Evolutionary conservation across 805 yeast species (phyloP).

Genomic region (Soucietia sequanensis): DNA sequence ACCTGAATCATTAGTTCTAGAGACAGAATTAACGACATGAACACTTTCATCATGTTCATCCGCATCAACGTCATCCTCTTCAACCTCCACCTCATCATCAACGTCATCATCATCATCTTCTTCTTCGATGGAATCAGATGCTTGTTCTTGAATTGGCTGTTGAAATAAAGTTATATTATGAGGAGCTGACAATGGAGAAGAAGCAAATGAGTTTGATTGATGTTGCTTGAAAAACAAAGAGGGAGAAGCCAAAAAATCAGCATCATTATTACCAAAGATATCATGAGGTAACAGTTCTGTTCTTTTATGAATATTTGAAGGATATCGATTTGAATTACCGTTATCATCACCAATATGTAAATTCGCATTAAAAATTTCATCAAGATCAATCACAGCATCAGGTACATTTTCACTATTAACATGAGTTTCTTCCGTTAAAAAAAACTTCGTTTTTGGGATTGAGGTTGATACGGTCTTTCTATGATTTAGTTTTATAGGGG

Average conservation of each 20-base stretch:
- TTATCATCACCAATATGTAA: conserved; percentile 22
- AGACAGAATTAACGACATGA: conserved; percentile 4
- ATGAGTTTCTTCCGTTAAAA: conserved; percentile 28
- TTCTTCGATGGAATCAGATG: conserved; percentile 14
- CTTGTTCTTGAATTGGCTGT: conserved; percentile 30
- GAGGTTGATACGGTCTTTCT: conserved; percentile 19
- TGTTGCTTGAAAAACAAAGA: conserved; percentile 17
- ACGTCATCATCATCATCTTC: conserved; percentile 21
- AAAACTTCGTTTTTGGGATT: conserved; percentile 22
- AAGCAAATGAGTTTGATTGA: conserved; percentile 12
- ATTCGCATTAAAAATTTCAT: conserved; percentile 34
- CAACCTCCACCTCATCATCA: conserved; percentile 7
- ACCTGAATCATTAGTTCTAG: conserved; percentile 5
- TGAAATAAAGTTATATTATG: conserved; percentile 19
- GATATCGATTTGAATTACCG: background rate
- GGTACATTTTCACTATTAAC: conserved; percentile 30
- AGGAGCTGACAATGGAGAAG: conserved; percentile 17
- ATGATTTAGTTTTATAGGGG: conserved; percentile 31
- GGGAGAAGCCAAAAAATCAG: conserved; percentile 32
- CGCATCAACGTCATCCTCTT: conserved; percentile 5
- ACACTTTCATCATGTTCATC: too few relatives aligned
- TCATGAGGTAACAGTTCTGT: conserved; percentile 21
- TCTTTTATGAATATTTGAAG: conserved; percentile 15
- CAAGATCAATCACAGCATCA: conserved; percentile 41
- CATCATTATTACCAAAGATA: conserved; percentile 14